These are phyloP conservation scores for Amylostereum chailletii DNA, from an alignment of 1,284 basidiomycete species.

Conservation along the genomic window DNA sequence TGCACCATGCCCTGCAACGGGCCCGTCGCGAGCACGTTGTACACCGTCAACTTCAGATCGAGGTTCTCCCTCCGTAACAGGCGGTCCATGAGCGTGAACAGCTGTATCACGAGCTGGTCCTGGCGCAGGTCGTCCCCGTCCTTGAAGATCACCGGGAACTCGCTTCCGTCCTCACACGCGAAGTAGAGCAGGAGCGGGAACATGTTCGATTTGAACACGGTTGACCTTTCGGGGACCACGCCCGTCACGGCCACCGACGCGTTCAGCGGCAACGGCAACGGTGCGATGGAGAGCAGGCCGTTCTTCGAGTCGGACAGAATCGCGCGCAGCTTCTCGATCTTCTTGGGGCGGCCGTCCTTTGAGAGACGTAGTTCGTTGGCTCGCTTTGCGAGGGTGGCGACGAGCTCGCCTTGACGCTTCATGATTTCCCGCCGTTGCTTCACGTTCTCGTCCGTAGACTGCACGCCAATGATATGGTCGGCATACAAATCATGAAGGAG, in stretches of 20 bases:
- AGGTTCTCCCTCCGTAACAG: constrained; percentile 92
- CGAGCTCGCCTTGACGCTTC: constrained; percentile 78
- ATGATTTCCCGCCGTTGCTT: constrained; percentile 74
- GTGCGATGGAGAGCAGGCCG: constrained; percentile 63
- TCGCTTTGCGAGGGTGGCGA: constrained; percentile 75
- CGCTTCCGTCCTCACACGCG: constrained; percentile 64
- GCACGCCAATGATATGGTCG: constrained; percentile 2
- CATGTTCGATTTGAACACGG: constrained; percentile 96
- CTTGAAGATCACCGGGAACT: constrained; percentile 96
- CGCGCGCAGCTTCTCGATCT: constrained; percentile 89
- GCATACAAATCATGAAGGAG: constrained; percentile 1
- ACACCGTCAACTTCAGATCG: constrained; percentile 88
- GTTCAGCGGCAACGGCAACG: constrained; percentile 85
- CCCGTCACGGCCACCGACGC: constrained; percentile 77
- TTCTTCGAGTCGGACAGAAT: constrained; percentile 83
- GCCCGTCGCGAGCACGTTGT: constrained; percentile 91
- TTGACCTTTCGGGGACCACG: constrained; percentile 85
- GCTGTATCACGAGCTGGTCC: constrained; percentile 94
- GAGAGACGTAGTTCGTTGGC: constrained; percentile 83
- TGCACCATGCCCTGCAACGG: constrained; percentile 93
- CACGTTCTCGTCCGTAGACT: constrained; percentile 57
- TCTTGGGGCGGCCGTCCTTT: constrained; percentile 92
- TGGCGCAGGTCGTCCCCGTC: constrained; percentile 98
- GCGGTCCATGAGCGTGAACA: constrained; percentile 97
- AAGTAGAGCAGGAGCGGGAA: constrained; percentile 90